phyloP scores from a whole-genome alignment of 2,329 filamentous ascomycete species.

The Xylaria sp. region DNA sequence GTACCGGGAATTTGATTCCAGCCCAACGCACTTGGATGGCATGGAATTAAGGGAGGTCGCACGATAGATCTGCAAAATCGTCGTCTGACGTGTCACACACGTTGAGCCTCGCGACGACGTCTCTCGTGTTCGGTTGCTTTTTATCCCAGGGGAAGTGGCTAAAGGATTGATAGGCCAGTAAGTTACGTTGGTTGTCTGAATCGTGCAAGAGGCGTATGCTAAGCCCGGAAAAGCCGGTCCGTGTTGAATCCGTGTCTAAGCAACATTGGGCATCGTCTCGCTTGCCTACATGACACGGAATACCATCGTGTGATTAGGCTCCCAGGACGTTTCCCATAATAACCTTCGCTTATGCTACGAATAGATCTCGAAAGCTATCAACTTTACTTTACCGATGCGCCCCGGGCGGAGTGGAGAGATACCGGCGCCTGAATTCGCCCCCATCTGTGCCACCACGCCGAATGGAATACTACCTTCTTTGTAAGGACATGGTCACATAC shows the following conservation, averaged over 20 bases:
- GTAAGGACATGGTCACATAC: conserved; percentile 4
- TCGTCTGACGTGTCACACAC: conserved; percentile 30
- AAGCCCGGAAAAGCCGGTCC: conserved; percentile 23
- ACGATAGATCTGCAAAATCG: conserved; percentile 34
- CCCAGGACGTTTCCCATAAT: conserved; percentile 8
- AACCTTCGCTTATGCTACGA: conserved; percentile 13
- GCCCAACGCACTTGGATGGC: conserved; percentile 16
- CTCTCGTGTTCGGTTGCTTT: conserved; percentile 36
- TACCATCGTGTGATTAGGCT: conserved; percentile 34
- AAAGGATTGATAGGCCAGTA: conserved; percentile 31
- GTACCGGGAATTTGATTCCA: conserved; percentile 28
- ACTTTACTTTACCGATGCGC: not conserved
- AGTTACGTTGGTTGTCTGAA: conserved; percentile 19
- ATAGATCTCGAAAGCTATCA: conserved; percentile 9
- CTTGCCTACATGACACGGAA: conserved; percentile 39
- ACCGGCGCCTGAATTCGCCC: conserved; percentile 21
- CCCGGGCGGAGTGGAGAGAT: conserved; percentile 15
- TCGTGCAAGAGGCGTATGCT: conserved; percentile 32
- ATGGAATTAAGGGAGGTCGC: conserved; percentile 23
- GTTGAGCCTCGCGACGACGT: conserved; percentile 33
- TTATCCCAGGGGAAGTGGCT: conserved; percentile 18
- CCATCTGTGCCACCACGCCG: conserved; percentile 1
- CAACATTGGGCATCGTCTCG: conserved; percentile 36
- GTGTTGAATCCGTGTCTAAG: conserved; percentile 30
- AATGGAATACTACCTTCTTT: not conserved